Evolutionary conservation across 371 early-diverging fungal genomes (phyloP).

Genomic region (Lichtheimia ornata): DNA sequence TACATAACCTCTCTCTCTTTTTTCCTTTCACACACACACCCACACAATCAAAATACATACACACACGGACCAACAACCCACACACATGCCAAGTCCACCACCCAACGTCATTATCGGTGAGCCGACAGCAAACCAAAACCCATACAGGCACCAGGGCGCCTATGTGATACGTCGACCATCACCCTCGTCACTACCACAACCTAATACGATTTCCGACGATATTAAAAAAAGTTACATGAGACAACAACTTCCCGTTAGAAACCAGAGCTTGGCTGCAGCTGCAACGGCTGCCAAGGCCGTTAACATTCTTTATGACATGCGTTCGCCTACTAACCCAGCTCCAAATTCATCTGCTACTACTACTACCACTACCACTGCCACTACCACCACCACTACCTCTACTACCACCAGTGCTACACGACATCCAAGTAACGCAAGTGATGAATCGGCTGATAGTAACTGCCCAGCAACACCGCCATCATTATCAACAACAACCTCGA

Average conservation of each 20-base stretch:
- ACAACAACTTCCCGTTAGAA: conserved; percentile 43
- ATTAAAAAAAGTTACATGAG: conserved; percentile 36
- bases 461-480: conserved; percentile 5
- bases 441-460: conserved; percentile 6
- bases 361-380: neutral
- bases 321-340: neutral
- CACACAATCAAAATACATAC: neutral
- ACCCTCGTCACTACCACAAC: neutral
- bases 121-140: conserved; percentile 2
- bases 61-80: too few relatives aligned
- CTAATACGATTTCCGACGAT: conserved; percentile 27
- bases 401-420: conserved; percentile 1
- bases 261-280: conserved; percentile 43
- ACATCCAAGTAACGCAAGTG: conserved; percentile 16
- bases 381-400: neutral
- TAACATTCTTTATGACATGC: conserved; percentile 3
- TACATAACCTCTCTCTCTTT: neutral
- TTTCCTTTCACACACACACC: neutral
- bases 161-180: conserved; percentile 14
- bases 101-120: conserved; percentile 18
- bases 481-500: neutral
- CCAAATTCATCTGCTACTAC: neutral
- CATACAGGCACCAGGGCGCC: conserved; percentile 19
- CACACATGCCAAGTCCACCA: neutral
- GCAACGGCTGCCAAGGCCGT: conserved; percentile 10